Conservation (phyloP, 768 basidiomycete genomes). For the Lepiota brunneoincarnata region DNA sequence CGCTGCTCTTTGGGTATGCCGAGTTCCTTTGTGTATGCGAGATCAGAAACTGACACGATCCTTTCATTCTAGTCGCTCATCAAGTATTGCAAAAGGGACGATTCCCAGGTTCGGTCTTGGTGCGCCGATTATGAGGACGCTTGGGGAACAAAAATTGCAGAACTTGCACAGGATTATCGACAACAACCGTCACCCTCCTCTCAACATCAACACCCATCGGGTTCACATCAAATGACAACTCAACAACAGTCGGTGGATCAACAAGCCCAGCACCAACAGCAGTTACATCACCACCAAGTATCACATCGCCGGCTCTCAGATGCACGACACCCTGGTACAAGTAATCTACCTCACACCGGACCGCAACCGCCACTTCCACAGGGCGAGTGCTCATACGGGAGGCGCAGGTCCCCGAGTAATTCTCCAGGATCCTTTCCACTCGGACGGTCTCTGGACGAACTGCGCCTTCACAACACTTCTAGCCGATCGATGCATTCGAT, state of each 20-base stretch:
- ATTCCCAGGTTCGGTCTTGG: slow-evolving; percentile 54
- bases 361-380: slow-evolving; percentile 29
- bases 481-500: slow-evolving; percentile 15
- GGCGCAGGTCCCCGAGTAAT: slow-evolving; percentile 23
- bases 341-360: slow-evolving; percentile 20
- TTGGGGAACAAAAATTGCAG: slow-evolving; percentile 60
- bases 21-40: slow-evolving; percentile 9
- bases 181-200: slow-evolving; percentile 34
- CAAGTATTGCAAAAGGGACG: slow-evolving; percentile 60
- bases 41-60: slow-evolving; percentile 7
- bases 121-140: slow-evolving; percentile 60
- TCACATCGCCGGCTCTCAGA: slow-evolving; percentile 31
- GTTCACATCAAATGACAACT: slow-evolving; percentile 17
- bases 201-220: slow-evolving; percentile 26
- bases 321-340: slow-evolving; percentile 23
- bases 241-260: slow-evolving; percentile 19
- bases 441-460: slow-evolving; percentile 34
- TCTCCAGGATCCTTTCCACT: slow-evolving; percentile 28
- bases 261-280: slow-evolving; percentile 15
- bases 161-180: slow-evolving; percentile 40
- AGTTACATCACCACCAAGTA: slow-evolving; percentile 19
- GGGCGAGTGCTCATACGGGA: slow-evolving; percentile 20
- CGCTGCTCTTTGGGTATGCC: slow-evolving; percentile 57
- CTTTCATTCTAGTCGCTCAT: slow-evolving; percentile 49
- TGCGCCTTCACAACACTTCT: slow-evolving; percentile 25